Base-by-base conservation (phyloP, 192 early-diverging fungal species). In the Chytriomyces confervae region DNA sequence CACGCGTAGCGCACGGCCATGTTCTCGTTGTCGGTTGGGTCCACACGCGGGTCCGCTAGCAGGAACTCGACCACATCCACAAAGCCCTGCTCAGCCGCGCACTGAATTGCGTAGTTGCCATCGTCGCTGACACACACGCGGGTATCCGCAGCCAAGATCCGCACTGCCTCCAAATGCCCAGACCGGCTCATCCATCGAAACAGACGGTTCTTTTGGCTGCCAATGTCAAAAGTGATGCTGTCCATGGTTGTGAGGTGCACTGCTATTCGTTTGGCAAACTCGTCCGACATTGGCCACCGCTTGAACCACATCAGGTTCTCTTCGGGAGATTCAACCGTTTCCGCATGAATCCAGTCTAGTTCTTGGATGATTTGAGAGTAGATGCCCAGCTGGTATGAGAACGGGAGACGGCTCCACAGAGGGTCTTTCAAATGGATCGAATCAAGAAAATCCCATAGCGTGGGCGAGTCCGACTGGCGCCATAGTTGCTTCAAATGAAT, bases 21-120 rank as follows among this genome's bases (percentile, higher is more conserved):
- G 62, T 72, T 18, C 7, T 76, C 50, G 72, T 76, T 24, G 8
- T 23, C 23, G 29, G 51, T 50, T n/a, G 77, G 77, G 64, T 79
- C 68, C 70, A 49, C 77, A 36, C 47, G 9, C 7, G 66, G 45
- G 20, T 47, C 57, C 5, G 53, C 20, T 6, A 74, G 63, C 29
- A 74, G 64, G 60, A 48, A 20, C 46, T 72, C 18, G 24, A 74
- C 72, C 8, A 60, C 36, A 2, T 63, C 36, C 11, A 74, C 46
- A 23, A n/a, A 46, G 16, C 69, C 69, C 13, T 18, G 16, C 20
- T 57, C 53, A 13, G 53, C 13, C 1, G 16, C 20, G 20, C 53
- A 57, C 20, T 57, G 53, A 57, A 57, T 57, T 57, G 53, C 53
- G 53, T 57, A 57, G 20, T 57, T 57, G 20, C 20, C 53, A 5